A percentile compares a stretch with the other conserved stretches of the same genome.
phyloP scores from a whole-genome alignment of 306 rosid genomes.

The Malus fusca region DNA sequence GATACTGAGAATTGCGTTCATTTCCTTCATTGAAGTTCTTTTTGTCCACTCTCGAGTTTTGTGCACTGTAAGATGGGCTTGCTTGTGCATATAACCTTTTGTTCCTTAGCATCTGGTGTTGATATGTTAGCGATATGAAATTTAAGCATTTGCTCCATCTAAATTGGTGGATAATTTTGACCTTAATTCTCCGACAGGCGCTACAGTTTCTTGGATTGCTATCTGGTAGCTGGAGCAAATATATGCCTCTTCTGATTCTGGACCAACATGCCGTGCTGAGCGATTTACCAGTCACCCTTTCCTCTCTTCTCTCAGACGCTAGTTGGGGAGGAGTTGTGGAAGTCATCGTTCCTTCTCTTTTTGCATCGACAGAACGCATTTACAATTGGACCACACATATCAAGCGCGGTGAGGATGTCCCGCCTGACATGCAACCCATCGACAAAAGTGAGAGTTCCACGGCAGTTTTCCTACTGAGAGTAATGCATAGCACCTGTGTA shows the following conservation, averaged over 20 bases:
- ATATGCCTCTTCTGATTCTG: conserved; percentile 70
- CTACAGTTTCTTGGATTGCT: conserved; percentile 66
- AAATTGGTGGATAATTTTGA: background rate
- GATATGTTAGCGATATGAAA: too few species aligned
- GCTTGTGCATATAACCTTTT: background rate
- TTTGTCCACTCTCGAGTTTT: too few species aligned
- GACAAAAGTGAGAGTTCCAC: conserved; percentile 63
- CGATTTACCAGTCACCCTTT: conserved; percentile 73
- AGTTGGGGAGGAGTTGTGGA: conserved; percentile 56
- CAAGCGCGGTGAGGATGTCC: conserved; percentile 20
- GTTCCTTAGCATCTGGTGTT: too few species aligned
- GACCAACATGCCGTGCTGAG: conserved; percentile 51
- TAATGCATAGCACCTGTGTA: conserved; percentile 55
- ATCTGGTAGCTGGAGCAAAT: conserved; percentile 74
- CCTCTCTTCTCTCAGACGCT: conserved; percentile 52
- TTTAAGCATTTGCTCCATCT: too few species aligned
- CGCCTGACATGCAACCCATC: conserved; percentile 39
- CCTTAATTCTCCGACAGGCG: conserved; percentile 37
- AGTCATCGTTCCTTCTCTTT: conserved; percentile 45
- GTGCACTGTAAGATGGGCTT: background rate
- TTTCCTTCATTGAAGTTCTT: background rate
- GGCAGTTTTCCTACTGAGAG: conserved; percentile 39
- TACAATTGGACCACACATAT: conserved; percentile 31
- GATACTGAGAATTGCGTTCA: background rate
- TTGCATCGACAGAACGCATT: conserved; percentile 62